A percentile compares a stretch with the other conserved stretches of the same genome.
Evolutionary conservation across 2,329 filamentous ascomycete genomes (phyloP).

Genomic region (Hymenoscyphus linearis): DNA sequence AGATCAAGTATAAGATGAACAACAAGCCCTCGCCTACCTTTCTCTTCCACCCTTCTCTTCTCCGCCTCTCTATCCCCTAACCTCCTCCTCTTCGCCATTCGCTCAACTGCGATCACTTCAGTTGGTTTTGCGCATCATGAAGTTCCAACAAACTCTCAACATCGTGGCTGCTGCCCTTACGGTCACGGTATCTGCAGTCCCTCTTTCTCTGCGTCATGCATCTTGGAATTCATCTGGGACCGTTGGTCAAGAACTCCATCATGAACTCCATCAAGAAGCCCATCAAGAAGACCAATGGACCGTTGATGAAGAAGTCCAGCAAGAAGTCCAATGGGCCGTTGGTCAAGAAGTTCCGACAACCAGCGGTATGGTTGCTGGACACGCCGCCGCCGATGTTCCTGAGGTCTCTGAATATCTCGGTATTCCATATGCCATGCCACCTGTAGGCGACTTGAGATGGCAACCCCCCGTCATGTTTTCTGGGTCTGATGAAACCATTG

Average conservation of each 20-base stretch:
- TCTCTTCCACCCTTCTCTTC: no score
- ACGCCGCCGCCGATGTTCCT: conserved; percentile 10
- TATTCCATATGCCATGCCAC: conserved; percentile 36
- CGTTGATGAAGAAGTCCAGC: no score
- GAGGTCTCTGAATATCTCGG: conserved; percentile 34
- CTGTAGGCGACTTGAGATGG: conserved; percentile 35
- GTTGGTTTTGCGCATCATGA: not conserved
- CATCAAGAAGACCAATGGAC: no score
- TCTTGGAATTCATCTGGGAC: no score
- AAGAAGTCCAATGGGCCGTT: no score
- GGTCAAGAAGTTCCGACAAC: conserved; percentile 18
- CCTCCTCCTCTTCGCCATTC: no score
- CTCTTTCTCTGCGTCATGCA: not conserved
- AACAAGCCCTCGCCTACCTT: no score
- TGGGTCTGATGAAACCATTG: conserved; percentile 13
- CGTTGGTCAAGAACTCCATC: conserved; percentile 17
- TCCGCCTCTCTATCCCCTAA: no score
- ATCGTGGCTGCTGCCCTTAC: conserved; percentile 8
- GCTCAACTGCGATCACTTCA: not conserved
- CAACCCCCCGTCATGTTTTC: conserved; percentile 27
- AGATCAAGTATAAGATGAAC: no score
- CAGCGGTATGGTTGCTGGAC: conserved; percentile 20
- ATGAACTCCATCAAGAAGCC: no score
- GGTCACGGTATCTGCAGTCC: conserved; percentile 5
- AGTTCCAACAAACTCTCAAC: conserved; percentile 12